Evolutionary conservation across 75 land plant species (phyloP).

Genomic region (Pinus taeda): DNA sequence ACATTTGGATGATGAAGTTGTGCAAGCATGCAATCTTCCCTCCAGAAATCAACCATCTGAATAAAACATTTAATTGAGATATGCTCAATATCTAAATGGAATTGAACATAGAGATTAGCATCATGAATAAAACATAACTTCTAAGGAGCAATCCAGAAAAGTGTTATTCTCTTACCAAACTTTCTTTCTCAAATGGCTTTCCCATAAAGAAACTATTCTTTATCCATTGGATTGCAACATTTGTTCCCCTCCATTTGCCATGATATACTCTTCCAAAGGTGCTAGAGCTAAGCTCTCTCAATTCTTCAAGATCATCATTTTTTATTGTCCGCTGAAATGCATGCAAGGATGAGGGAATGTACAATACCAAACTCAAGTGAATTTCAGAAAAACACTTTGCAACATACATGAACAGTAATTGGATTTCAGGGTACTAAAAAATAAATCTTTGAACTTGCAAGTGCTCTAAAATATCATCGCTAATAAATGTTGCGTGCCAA

Average conservation of each 20-base stretch:
- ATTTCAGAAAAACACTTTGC: neutral
- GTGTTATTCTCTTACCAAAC: neutral
- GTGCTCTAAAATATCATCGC: neutral
- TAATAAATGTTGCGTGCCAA: neutral
- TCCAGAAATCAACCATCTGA: constrained; percentile 92
- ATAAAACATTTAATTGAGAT: neutral
- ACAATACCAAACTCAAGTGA: neutral
- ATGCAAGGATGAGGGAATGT: neutral
- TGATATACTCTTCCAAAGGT: constrained; percentile 66
- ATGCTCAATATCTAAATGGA: neutral
- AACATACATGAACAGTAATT: neutral
- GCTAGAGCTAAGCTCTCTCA: constrained; percentile 61
- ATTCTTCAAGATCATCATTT: constrained; percentile 55
- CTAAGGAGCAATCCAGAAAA: neutral
- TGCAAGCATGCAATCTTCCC: constrained; percentile 81
- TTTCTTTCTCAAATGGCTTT: constrained; percentile 38
- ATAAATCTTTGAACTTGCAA: constrained; percentile 1
- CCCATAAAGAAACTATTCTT: constrained; percentile 68
- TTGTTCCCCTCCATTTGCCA: constrained; percentile 70
- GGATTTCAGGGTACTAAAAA: neutral
- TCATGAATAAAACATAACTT: neutral
- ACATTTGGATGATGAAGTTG: constrained; percentile 97
- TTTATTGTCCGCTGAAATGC: constrained; percentile 37
- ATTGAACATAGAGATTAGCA: constrained; percentile 1
- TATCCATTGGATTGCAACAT: constrained; percentile 70